Percentiles rank a stretch among this genome's conserved stretches.
These are phyloP conservation scores for Phanerochaete sordida DNA, from an alignment of 768 basidiomycete species.

Conservation along the genomic window DNA sequence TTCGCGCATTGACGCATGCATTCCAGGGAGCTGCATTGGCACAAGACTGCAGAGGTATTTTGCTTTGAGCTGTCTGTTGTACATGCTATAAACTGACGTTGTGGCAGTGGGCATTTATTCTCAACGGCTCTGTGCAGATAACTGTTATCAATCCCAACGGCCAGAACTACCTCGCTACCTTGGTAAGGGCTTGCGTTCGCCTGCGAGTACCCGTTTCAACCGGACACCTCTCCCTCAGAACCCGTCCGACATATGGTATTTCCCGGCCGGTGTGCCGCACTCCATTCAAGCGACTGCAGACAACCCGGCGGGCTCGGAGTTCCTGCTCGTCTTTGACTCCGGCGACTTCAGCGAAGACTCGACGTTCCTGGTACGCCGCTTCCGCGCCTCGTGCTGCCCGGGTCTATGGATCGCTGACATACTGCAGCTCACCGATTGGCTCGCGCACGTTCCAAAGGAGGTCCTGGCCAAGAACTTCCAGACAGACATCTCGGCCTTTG, in stretches of 20 bases:
- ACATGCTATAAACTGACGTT: neutral
- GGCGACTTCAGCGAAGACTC: constrained; percentile 50
- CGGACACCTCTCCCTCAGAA: constrained; percentile 22
- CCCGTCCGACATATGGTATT: constrained; percentile 50
- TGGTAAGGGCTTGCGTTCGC: constrained; percentile 27
- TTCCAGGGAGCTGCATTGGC: constrained; percentile 28
- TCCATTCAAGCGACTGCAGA: constrained; percentile 44
- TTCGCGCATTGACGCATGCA: neutral
- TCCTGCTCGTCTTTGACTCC: constrained; percentile 46
- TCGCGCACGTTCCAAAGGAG: constrained; percentile 55
- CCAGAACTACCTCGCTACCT: constrained; percentile 43
- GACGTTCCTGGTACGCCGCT: constrained; percentile 33
- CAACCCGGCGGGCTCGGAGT: constrained; percentile 42
- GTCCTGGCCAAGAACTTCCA: constrained; percentile 64
- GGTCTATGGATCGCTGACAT: neutral
- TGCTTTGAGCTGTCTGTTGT: neutral
- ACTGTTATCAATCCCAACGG: constrained; percentile 43
- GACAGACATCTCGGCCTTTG: constrained; percentile 39
- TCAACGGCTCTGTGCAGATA: constrained; percentile 32
- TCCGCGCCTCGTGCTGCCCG: neutral
- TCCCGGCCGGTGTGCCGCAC: constrained; percentile 51
- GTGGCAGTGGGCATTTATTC: constrained; percentile 25
- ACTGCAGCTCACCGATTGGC: constrained; percentile 51
- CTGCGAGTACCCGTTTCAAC: neutral
- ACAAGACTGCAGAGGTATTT: constrained; percentile 20